phyloP scores from a whole-genome alignment of 2,329 filamentous ascomycete species.

The Stagonosporopsis chrysanthemi region DNA sequence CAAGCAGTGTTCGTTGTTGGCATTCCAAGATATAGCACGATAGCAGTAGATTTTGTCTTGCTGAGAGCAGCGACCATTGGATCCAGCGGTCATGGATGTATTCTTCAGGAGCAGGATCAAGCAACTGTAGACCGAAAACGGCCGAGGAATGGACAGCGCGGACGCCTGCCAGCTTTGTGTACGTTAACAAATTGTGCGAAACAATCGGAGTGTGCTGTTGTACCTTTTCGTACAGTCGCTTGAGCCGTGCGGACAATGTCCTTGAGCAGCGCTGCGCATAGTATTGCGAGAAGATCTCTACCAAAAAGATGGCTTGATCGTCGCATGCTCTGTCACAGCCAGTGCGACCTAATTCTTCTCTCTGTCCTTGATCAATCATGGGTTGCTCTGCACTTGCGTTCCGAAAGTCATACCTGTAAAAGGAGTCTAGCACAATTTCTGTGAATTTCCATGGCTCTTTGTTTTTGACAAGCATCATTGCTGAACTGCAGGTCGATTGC shows the following conservation, averaged over 20 bases:
- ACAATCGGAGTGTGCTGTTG: background rate
- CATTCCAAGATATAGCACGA: conserved; percentile 54
- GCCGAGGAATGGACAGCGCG: background rate
- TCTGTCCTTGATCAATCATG: conserved; percentile 34
- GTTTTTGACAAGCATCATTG: conserved; percentile 42
- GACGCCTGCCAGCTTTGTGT: background rate
- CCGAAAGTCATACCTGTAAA: conserved; percentile 35
- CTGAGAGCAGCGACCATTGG: conserved; percentile 43
- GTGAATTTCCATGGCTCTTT: conserved; percentile 50
- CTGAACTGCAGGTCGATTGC: conserved; percentile 54
- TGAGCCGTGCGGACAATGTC: conserved; percentile 49
- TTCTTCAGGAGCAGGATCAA: conserved; percentile 29
- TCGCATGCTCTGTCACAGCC: conserved; percentile 49
- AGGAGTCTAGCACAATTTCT: conserved; percentile 53
- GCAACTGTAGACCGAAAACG: conserved; percentile 20
- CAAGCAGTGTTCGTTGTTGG: conserved; percentile 47
- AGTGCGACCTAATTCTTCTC: conserved; percentile 33
- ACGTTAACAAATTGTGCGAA: background rate
- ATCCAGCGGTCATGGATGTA: conserved; percentile 39
- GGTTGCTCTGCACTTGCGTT: background rate
- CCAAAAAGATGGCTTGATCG: conserved; percentile 54
- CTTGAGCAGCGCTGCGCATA: conserved; percentile 50
- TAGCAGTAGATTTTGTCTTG: conserved; percentile 49
- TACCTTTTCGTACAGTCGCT: conserved; percentile 48
- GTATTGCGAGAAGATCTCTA: conserved; percentile 54